Evolutionary conservation across 2,329 filamentous ascomycete genomes (phyloP), one percentile per base, ranked within the genome.

Genomic region (Diaporthe australafricana): DNA sequence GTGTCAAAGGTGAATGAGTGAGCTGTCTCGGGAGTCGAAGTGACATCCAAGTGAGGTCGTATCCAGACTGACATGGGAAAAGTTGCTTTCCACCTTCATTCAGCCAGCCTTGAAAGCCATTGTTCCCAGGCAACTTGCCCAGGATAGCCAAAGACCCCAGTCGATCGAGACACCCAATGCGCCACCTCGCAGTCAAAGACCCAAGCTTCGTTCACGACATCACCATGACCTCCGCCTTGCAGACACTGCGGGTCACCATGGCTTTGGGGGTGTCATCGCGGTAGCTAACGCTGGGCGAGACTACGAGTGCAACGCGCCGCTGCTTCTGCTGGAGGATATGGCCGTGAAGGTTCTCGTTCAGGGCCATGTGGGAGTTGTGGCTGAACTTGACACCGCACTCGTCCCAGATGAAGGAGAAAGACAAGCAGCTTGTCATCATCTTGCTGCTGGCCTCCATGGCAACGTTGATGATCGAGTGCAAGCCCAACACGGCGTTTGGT

Each of bases 271-370:
- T 83, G 47, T 89, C 87, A 74, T 88, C 87, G 40, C 87, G 83
- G 75, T 87, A 84, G 2, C 87, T 89, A 56, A 90, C 84, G 11
- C 86, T 83, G 0, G 88, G 88, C 0, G 88, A 89, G 6, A 87
- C 85, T 35, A 87, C 85, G 1, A 89, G 81, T 68, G 85, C 84
- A n/a, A 90, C 78, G 6, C 87, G 84, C 79, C 82, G 86, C 75
- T 89, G 87, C 75, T 83, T 83, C 7, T 82, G 79, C 79, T 89
- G 87, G 25, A 89, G 66, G 84, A 80, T 69, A 81, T 77, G 0
- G 0, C 83, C 80, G 45, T 85, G 81, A 35, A 80, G 75, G 45
- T 77, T 74, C 30, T 82, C 81, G 78, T 87, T 87, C 73, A 87
- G 68, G 74, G 83, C 56, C 81, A 79, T 84, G 87, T 90, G 74